Evolutionary conservation across 2,329 filamentous ascomycete genomes (phyloP).

Genomic region (Pseudonectria buxi): DNA sequence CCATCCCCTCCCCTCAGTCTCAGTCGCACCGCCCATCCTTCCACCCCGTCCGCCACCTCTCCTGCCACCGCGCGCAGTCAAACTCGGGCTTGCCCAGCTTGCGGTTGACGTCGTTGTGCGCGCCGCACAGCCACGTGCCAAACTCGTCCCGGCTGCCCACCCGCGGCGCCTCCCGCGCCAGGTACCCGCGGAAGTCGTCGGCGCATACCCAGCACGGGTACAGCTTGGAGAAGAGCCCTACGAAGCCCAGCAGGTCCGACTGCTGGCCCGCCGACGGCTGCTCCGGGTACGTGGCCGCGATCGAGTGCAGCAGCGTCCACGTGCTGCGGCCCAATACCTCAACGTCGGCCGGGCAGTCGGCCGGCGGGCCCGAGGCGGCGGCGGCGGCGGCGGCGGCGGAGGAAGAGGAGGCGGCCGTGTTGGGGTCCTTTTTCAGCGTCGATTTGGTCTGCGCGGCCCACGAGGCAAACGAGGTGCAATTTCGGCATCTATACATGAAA

Average conservation of each 20-base stretch:
- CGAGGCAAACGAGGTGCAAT: slow-evolving; percentile 25
- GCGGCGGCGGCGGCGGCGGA: slow-evolving; percentile 27
- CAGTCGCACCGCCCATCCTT: slow-evolving; percentile 58
- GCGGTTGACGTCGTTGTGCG: slow-evolving; percentile 79
- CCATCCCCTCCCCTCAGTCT: slow-evolving; percentile 9
- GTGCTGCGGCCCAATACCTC: slow-evolving; percentile 78
- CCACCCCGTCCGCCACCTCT: slow-evolving; percentile 92
- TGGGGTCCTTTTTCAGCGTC: slow-evolving; percentile 27
- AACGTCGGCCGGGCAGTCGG: slow-evolving; percentile 85
- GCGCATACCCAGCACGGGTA: slow-evolving; percentile 97
- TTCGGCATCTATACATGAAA: slow-evolving; percentile 24
- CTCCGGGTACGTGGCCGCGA: slow-evolving; percentile 79
- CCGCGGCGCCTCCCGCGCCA: slow-evolving; percentile 62
- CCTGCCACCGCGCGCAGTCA: slow-evolving; percentile 85
- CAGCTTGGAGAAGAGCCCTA: slow-evolving; percentile 72
- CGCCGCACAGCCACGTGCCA: slow-evolving; percentile 75
- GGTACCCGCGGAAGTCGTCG: slow-evolving; percentile 80
- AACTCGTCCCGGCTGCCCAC: slow-evolving; percentile 60
- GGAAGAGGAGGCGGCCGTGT: slow-evolving; percentile 22
- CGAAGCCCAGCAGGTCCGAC: slow-evolving; percentile 68
- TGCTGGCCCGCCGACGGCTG: slow-evolving; percentile 63
- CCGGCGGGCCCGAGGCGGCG: slow-evolving; percentile 31
- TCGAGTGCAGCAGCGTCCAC: slow-evolving; percentile 90
- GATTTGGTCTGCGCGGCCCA: slow-evolving; percentile 50
- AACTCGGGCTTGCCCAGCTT: slow-evolving; percentile 89